These are phyloP conservation scores for Gelatoporia subvermispora DNA, from an alignment of 768 basidiomycete genomes.

Conservation along the genomic window DNA sequence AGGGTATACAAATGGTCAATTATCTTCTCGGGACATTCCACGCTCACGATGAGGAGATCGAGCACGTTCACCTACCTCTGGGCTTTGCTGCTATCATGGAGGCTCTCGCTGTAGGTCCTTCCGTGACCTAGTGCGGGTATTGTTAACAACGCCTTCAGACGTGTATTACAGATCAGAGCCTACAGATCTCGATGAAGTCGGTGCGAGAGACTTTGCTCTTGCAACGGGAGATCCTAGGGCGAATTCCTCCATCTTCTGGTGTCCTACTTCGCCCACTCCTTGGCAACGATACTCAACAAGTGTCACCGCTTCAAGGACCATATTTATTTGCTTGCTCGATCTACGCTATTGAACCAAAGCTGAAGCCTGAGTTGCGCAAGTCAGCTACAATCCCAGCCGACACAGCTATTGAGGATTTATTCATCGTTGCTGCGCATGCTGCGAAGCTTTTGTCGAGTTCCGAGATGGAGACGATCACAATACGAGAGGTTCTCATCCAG, in stretches of 20 bases:
- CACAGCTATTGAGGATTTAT: conserved; percentile 51
- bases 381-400: conserved; percentile 46
- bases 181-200: background rate
- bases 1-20: conserved; percentile 53
- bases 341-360: conserved; percentile 40
- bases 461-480: conserved; percentile 21
- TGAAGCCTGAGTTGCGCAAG: background rate
- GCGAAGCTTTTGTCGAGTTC: conserved; percentile 28
- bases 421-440: conserved; percentile 10
- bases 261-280: conserved; percentile 15
- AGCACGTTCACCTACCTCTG: conserved; percentile 73
- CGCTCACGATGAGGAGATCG: conserved; percentile 83
- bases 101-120: conserved; percentile 48
- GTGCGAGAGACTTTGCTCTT: conserved; percentile 11
- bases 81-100: conserved; percentile 69
- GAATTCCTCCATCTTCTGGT: conserved; percentile 10
- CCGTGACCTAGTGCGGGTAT: background rate
- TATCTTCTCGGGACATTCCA: conserved; percentile 76
- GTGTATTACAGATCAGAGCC: background rate
- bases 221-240: conserved; percentile 15
- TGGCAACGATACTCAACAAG: background rate
- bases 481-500: conserved; percentile 50
- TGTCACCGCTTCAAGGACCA: conserved; percentile 1
- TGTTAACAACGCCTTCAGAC: conserved; percentile 2
- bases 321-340: conserved; percentile 55